Conservation (phyloP, 495 filamentous ascomycete species). For the Evansstolkia leycettana region DNA sequence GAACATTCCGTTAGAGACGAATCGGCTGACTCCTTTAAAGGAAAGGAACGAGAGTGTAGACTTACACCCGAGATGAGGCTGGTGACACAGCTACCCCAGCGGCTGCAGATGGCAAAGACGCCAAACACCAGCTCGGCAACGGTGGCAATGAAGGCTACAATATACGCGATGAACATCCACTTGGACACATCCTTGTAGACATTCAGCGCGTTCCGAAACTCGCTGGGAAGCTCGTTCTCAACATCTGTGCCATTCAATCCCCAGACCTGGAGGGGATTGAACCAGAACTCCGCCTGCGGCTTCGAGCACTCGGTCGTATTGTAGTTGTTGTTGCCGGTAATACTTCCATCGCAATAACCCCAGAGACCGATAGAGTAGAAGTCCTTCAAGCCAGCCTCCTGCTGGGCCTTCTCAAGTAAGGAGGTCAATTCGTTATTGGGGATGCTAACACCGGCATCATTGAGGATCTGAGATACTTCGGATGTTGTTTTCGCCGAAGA, state of each 20-base stretch:
- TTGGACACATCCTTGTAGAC: constrained; percentile 59
- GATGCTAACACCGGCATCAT: constrained; percentile 17
- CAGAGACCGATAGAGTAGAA: constrained; percentile 74
- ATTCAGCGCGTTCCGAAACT: constrained; percentile 51
- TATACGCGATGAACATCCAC: constrained; percentile 68
- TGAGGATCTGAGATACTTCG: constrained; percentile 14
- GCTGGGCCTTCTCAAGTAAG: constrained; percentile 20
- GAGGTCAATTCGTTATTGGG: constrained; percentile 17
- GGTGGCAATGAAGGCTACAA: constrained; percentile 59
- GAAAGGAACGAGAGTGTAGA: constrained; percentile 27
- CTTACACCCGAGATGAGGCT: constrained; percentile 55
- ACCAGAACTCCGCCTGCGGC: constrained; percentile 57
- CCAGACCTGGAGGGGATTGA: constrained; percentile 56
- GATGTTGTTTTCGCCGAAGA: constrained; percentile 10
- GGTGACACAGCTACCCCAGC: constrained; percentile 63
- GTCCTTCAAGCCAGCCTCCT: constrained; percentile 51
- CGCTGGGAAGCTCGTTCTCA: constrained; percentile 46
- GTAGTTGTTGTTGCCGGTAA: constrained; percentile 29
- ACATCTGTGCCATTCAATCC: constrained; percentile 38
- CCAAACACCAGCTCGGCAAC: constrained; percentile 57
- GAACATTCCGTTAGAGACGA: constrained; percentile 9
- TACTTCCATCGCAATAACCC: constrained; percentile 70
- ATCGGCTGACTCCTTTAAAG: constrained; percentile 28
- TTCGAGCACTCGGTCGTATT: constrained; percentile 39
- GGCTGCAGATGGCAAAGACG: constrained; percentile 52